A percentile compares a stretch with the other conserved stretches of the same genome.
phyloP scores from a whole-genome alignment of 371 early-diverging fungal genomes.

The Mucor irregularis region DNA sequence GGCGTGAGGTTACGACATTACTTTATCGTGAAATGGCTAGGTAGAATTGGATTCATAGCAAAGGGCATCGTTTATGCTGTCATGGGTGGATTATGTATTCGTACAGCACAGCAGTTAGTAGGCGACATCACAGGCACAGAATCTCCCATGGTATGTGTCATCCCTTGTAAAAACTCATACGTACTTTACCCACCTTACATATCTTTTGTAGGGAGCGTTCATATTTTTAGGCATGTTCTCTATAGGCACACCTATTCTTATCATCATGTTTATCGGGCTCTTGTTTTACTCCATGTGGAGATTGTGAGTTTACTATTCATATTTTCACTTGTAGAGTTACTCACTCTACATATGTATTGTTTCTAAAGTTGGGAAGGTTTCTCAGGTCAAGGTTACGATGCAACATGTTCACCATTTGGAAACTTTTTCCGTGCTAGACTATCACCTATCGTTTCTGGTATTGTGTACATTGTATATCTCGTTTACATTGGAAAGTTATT shows the following conservation, averaged over 20 bases:
- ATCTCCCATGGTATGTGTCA: slow-evolving; percentile 22
- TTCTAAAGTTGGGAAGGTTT: slow-evolving; percentile 23
- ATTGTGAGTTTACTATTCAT: neutral
- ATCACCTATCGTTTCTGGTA: slow-evolving; percentile 25
- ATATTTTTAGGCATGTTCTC: slow-evolving; percentile 18
- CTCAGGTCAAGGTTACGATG: slow-evolving; percentile 28
- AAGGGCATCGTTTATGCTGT: slow-evolving; percentile 33
- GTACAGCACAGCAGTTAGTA: slow-evolving; percentile 16
- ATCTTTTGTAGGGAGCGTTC: slow-evolving; percentile 22
- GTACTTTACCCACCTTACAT: neutral
- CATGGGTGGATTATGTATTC: slow-evolving; percentile 28
- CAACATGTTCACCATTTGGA: slow-evolving; percentile 5
- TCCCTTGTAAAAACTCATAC: too few relatives aligned
- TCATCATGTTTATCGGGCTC: slow-evolving; percentile 22
- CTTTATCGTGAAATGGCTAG: slow-evolving; percentile 14
- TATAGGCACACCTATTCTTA: slow-evolving; percentile 20
- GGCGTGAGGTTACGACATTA: neutral
- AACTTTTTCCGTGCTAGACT: slow-evolving; percentile 32
- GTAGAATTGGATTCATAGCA: slow-evolving; percentile 28
- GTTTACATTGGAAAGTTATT: slow-evolving; percentile 18
- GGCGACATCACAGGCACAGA: slow-evolving; percentile 17
- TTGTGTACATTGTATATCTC: slow-evolving; percentile 26
- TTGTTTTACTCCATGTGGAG: slow-evolving; percentile 2
- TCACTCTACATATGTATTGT: neutral
- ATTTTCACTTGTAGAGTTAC: neutral